phyloP scores from a whole-genome alignment of 2,329 filamentous ascomycete genomes.

The Fusarium udum region DNA sequence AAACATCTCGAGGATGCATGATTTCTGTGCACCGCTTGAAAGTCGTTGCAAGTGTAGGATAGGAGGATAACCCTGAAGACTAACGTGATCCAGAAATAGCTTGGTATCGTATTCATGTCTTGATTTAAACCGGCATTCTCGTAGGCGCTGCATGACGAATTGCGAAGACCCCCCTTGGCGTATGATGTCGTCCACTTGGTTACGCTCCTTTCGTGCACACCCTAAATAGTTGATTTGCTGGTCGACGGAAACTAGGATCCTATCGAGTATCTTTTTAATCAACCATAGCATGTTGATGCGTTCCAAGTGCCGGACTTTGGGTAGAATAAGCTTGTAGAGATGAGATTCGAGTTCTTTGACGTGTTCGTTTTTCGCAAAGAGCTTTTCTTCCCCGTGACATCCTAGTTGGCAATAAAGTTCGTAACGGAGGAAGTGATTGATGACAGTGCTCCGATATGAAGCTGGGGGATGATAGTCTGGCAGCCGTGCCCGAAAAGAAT shows the following conservation, averaged over 20 bases:
- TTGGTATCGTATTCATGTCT: accelerated
- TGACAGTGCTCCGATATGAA: not conserved
- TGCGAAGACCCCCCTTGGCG: not conserved
- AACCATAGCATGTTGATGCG: not conserved
- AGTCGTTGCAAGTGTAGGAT: not conserved
- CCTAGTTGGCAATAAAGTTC: not conserved
- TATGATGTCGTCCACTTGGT: not conserved
- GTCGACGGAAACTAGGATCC: accelerated
- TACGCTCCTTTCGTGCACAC: not conserved
- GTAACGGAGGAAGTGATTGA: not conserved
- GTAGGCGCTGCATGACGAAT: not conserved
- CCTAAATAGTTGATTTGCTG: accelerated
- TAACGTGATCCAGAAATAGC: not conserved
- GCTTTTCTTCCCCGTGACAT: not conserved
- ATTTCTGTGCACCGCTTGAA: accelerated
- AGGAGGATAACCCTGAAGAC: not conserved
- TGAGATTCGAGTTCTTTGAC: not conserved
- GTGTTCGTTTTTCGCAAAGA: not conserved
- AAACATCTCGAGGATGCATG: not conserved
- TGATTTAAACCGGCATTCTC: not conserved
- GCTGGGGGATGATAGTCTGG: not conserved
- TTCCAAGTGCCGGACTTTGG: not conserved
- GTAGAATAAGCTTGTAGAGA: not conserved
- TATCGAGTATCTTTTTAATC: not conserved
- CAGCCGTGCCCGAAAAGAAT: not conserved